Base-by-base conservation (phyloP, 1,284 basidiomycete species). In the Cyathus pygmaeus region DNA sequence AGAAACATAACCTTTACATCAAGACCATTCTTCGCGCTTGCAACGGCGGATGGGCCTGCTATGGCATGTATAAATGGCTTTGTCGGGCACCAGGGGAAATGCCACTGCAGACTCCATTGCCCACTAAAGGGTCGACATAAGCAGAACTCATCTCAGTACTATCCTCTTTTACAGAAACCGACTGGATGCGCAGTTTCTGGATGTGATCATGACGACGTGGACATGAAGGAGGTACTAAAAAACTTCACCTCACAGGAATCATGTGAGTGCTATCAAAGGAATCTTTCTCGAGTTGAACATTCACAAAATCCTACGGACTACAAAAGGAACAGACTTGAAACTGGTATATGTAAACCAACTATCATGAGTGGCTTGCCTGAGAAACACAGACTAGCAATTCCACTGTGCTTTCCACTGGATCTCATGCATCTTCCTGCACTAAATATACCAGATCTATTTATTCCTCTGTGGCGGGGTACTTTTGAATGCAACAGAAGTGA, bases 391-490 rank as follows among this genome's bases (percentile, higher is more conserved):
- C 64, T 81, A 13, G 59, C 64, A 4, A 57, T 79, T 57, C 78
- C 76, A 2, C 52, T 29, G 4, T 66, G 67, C 50, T 81, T 81
- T 60, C 21, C 62, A 0, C 49, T 64, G 7, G 74, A 81, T 61
- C 21, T 69, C 13, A 80, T 81, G 79, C 79, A 81, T 61, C 60
- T 73, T 17, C 53, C 65, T 15, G 55, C 53, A 9, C 59, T 78
- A 30, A 81, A 81, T 61, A 31, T 77, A 24, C 49, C 62, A 0
- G 73, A 79, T 36, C 66, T 78, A 2, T 39, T 79, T 3, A 53
- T 79, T 24, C 33, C 61, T 1, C 64, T 80, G 0, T 81, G 73
- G 74, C 61, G 70, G 2, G 79, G 78, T 1, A 69, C 60, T 1
- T 58, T 80, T 13, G 49, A 72, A 0, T 76, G 75, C 49, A 73